These are phyloP conservation scores for Solanum lycopersicoides DNA, from an alignment of 257 asterid genomes.

Conservation along the genomic window DNA sequence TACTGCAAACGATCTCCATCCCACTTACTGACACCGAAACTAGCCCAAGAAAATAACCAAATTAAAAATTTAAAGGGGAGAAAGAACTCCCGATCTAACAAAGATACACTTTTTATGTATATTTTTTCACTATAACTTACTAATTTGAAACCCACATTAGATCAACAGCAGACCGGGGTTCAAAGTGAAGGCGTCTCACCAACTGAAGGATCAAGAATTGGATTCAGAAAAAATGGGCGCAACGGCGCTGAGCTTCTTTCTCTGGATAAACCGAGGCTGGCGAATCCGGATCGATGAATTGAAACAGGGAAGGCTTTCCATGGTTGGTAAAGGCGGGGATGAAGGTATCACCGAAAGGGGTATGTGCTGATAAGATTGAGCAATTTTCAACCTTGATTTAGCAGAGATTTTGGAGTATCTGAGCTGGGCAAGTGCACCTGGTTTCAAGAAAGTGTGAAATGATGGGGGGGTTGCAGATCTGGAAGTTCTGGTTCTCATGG, in stretches of 20 bases:
- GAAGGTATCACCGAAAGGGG: conserved; percentile 10
- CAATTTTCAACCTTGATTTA: conserved; percentile 37
- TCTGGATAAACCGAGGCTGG: conserved; percentile 36
- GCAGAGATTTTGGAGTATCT: conserved; percentile 61
- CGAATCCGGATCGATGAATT: conserved; percentile 20
- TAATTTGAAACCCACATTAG: neutral
- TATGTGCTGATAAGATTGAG: conserved; percentile 25
- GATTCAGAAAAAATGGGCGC: conserved; percentile 16
- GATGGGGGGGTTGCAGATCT: conserved; percentile 15
- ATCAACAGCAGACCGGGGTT: neutral
- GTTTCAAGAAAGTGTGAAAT: conserved; percentile 49
- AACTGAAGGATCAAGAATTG: neutral
- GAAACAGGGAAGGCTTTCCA: conserved; percentile 53
- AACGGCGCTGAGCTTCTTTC: conserved; percentile 33
- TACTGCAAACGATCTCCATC: neutral
- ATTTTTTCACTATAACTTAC: neutral
- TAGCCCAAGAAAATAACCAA: neutral
- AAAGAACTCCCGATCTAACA: neutral
- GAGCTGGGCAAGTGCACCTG: conserved; percentile 75
- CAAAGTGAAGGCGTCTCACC: neutral
- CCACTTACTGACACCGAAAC: neutral
- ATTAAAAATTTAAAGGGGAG: neutral
- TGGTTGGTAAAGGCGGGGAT: conserved; percentile 5
- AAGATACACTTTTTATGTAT: neutral
- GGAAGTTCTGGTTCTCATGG: conserved; percentile 3